Conservation (phyloP, 441 rosid species). For the Populus hybrid region DNA sequence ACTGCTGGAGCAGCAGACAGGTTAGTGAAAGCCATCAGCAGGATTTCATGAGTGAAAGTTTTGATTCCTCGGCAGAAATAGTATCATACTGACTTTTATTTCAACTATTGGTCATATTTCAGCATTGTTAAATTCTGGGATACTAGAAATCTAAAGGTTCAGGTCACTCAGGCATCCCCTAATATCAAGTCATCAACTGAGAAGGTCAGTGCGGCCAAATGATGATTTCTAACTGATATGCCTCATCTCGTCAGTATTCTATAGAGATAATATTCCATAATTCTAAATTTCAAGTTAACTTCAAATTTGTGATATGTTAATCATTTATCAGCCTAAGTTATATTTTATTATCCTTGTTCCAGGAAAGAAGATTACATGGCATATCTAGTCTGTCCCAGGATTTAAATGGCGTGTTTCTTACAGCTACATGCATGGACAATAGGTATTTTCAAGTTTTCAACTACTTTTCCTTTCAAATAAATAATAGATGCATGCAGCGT, state of each 20-base stretch:
- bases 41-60: not conserved
- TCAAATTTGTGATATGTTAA: not conserved
- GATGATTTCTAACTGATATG: not conserved
- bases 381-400: constrained; percentile 89
- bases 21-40: constrained; percentile 33
- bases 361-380: constrained; percentile 75
- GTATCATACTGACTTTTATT: constrained; percentile 10
- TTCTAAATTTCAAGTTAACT: not conserved
- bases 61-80: constrained; percentile 4
- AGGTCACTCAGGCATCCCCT: constrained; percentile 59
- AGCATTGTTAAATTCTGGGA: constrained; percentile 93
- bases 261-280: not conserved
- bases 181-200: constrained; percentile 44
- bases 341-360: constrained; percentile 18
- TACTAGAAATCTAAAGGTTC: constrained; percentile 65
- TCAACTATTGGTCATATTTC: constrained; percentile 21
- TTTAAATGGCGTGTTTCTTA: constrained; percentile 60
- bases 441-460: constrained; percentile 38
- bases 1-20: constrained; percentile 92
- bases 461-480: constrained; percentile 2
- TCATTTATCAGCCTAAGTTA: not conserved
- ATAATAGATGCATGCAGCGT: not conserved
- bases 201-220: constrained; percentile 41
- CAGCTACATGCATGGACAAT: constrained; percentile 94
- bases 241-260: not conserved